Percentiles rank a stretch among this genome's conserved stretches.
Conservation (phyloP, 495 filamentous ascomycete genomes). For the Talaromyces wortmannii region DNA sequence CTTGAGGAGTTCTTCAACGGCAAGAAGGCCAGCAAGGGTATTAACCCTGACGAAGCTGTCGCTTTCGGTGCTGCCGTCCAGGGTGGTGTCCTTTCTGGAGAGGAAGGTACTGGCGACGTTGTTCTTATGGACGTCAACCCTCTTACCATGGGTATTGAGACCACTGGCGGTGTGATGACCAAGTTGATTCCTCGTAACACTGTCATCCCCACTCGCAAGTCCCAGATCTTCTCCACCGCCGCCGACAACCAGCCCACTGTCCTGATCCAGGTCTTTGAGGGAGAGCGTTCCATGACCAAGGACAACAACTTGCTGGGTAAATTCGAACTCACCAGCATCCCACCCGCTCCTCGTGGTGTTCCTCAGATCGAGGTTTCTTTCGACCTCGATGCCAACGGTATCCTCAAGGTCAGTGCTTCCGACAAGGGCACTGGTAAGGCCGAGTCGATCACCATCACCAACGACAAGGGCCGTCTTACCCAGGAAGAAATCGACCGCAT, state of each 20-base stretch:
- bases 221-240: slow-evolving; percentile 95
- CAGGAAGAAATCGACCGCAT: slow-evolving; percentile 98
- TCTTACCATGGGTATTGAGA: slow-evolving; percentile 96
- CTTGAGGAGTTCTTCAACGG: slow-evolving; percentile 92
- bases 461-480: slow-evolving; percentile 93
- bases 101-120: slow-evolving; percentile 66
- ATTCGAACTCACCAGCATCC: slow-evolving; percentile 95
- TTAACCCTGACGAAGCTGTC: slow-evolving; percentile 98
- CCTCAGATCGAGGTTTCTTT: slow-evolving; percentile 98
- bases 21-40: slow-evolving; percentile 96
- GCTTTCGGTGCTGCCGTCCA: slow-evolving; percentile 97
- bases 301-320: slow-evolving; percentile 96
- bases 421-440: slow-evolving; percentile 97
- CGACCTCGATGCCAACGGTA: slow-evolving; percentile 95
- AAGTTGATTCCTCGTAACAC: slow-evolving; percentile 95
- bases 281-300: slow-evolving; percentile 93
- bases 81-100: slow-evolving; percentile 88
- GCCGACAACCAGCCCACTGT: slow-evolving; percentile 98
- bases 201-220: slow-evolving; percentile 92
- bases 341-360: slow-evolving; percentile 89
- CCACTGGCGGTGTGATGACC: slow-evolving; percentile 97
- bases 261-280: slow-evolving; percentile 95
- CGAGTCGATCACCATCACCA: slow-evolving; percentile 95
- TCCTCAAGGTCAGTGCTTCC: slow-evolving; percentile 88
- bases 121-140: slow-evolving; percentile 99